A percentile compares a stretch with the other conserved stretches of the same genome.
Conservation (phyloP, 2,329 filamentous ascomycete species). For the Ophiostoma quercus region DNA sequence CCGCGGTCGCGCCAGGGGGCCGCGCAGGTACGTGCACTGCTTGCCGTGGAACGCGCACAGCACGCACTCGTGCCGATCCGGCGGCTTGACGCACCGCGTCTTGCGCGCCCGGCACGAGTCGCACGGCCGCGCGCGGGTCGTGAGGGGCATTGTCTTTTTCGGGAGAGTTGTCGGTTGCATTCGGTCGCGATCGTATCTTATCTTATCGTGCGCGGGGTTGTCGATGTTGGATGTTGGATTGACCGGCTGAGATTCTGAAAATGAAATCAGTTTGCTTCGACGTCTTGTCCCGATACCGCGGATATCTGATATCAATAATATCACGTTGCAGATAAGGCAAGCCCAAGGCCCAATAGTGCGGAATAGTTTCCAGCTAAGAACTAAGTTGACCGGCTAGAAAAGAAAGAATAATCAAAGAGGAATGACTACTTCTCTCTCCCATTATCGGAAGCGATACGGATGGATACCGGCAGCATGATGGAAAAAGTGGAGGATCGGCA, state of each 20-base stretch:
- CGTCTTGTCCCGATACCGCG: too few relatives aligned
- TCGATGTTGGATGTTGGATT: background rate
- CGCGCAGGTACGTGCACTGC: constrained; percentile 14
- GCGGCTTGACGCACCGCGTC: constrained; percentile 16
- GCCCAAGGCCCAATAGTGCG: background rate
- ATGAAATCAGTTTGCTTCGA: too few relatives aligned
- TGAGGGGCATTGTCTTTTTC: background rate
- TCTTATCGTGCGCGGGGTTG: background rate
- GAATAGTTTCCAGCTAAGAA: background rate
- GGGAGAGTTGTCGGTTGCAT: too few relatives aligned
- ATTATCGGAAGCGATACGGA: constrained; percentile 9
- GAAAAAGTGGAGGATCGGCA: constrained; percentile 14
- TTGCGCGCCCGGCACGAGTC: constrained; percentile 17
- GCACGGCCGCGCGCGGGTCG: constrained; percentile 14
- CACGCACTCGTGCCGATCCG: constrained; percentile 15
- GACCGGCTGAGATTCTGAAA: too few relatives aligned
- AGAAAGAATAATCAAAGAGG: background rate
- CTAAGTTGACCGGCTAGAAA: background rate
- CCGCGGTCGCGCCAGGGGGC: constrained; percentile 7
- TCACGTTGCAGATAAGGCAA: background rate
- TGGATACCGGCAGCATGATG: background rate
- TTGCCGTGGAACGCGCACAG: constrained; percentile 16
- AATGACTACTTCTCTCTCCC: background rate
- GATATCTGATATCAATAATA: background rate
- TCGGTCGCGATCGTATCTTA: background rate